A percentile compares a stretch with the other conserved stretches of the same genome.
These are phyloP conservation scores for Xylaria venustula DNA, from an alignment of 495 filamentous ascomycete genomes.

Conservation along the genomic window DNA sequence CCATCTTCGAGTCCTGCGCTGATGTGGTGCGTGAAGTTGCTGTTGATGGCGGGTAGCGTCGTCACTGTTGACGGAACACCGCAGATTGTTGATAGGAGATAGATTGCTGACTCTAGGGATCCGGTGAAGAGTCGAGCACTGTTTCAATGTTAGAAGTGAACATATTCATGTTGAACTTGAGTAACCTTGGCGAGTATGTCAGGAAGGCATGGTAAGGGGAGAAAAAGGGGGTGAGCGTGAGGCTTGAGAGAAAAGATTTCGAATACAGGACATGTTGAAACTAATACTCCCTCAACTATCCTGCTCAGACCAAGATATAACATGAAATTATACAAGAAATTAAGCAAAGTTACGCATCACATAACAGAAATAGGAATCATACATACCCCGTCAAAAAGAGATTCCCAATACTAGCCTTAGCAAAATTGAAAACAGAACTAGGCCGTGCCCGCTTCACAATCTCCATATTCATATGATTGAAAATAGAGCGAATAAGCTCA, in stretches of 20 bases:
- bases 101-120: conserved; percentile 78
- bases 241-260: not conserved
- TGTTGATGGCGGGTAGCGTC: conserved; percentile 88
- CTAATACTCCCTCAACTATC: no score
- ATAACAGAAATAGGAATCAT: not conserved
- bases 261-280: no score
- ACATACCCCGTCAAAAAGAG: conserved; percentile 74
- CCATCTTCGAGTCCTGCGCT: conserved; percentile 76
- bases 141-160: not conserved
- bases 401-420: conserved; percentile 87
- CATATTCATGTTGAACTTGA: no score
- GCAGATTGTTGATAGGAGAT: conserved; percentile 77
- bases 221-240: conserved; percentile 17
- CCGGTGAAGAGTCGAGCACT: conserved; percentile 78
- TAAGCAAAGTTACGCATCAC: not conserved
- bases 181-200: no score
- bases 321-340: no score
- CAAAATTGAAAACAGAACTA: conserved; percentile 80
- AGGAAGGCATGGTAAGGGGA: not conserved
- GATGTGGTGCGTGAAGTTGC: conserved; percentile 92
- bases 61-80: conserved; percentile 69
- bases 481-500: conserved; percentile 86
- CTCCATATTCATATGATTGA: conserved; percentile 85
- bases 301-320: no score
- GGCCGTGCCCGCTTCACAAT: conserved; percentile 83